Evolutionary conservation across 495 filamentous ascomycete genomes (phyloP), one percentile per base, ranked within the genome.

Genomic region (Cudoniella acicularis): DNA sequence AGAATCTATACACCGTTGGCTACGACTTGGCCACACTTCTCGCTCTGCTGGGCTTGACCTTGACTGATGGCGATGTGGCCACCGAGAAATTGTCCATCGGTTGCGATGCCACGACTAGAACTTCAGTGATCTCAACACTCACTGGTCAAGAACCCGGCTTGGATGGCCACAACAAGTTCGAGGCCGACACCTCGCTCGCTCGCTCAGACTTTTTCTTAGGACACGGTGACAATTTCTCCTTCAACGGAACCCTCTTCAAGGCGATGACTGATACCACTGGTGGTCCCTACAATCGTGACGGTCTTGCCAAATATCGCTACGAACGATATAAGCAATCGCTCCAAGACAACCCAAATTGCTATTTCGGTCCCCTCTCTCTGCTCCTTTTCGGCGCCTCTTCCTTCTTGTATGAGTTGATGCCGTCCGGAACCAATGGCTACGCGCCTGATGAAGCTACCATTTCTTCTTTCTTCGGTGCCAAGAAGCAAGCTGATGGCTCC

Each of bases 151-250:
- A 75, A 63, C 67, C 68, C 1, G 74, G 73, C 40, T 57, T 77
- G 4, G 63, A 76, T 54, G 71, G 70, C 30, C 74, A 77, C 64
- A 75, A 77, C 58, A 76, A 74, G 60, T 75, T 77, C 56, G 75
- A 77, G 57, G 55, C 54, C 1, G 72, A 77, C 49, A 67, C 70
- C 0, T 75, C 72, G 17, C 64, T 77, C 3, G 73, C 75, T 17
- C 69, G 75, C 10, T 70, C 73, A 47, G 73, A 77, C 56, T 77
- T 64, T 61, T 77, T 73, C 64, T 49, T 67, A 6, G 62, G 52
- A 52, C 52, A 67, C 11, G 70, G 72, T 40, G 70, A 77, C 52
- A 63, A 75, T 62, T 73, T 66, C 59, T 56, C 23, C 21, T 71
- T 77, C 70, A 75, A 77, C 61, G 64, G 63, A n/a, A 75, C 71